Conservation (phyloP, 805 yeast species). For the Wickerhamomyces pijperi region DNA sequence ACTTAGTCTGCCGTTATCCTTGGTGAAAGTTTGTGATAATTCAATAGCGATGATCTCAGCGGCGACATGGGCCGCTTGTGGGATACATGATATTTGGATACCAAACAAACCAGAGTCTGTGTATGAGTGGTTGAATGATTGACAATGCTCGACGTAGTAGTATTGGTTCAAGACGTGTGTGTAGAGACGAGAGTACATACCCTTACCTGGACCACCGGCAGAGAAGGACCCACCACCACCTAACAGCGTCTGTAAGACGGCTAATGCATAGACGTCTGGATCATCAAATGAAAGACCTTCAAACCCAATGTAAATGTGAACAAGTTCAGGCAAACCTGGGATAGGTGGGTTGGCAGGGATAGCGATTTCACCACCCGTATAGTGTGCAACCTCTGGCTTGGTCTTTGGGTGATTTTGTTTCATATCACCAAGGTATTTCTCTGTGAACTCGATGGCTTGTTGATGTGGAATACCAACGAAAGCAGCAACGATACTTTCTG, state of each 20-base stretch:
- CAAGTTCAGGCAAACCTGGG: slow-evolving; percentile 60
- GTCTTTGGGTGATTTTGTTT: slow-evolving; percentile 20
- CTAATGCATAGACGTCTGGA: slow-evolving; percentile 83
- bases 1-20: slow-evolving; percentile 51
- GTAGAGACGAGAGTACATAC: slow-evolving; percentile 92
- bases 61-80: slow-evolving; percentile 75
- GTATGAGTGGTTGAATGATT: slow-evolving; percentile 82
- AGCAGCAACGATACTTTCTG: slow-evolving; percentile 75
- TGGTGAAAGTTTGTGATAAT: slow-evolving; percentile 36
- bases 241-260: slow-evolving; percentile 76
- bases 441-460: slow-evolving; percentile 52
- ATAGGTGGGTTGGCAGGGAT: slow-evolving; percentile 31
- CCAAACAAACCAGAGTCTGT: slow-evolving; percentile 89
- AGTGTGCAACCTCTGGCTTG: slow-evolving; percentile 29
- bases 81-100: slow-evolving; percentile 71
- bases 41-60: slow-evolving; percentile 71
- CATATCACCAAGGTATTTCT: slow-evolving; percentile 57
- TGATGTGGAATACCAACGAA: slow-evolving; percentile 77
- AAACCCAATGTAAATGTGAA: slow-evolving; percentile 78
- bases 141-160: slow-evolving; percentile 83
- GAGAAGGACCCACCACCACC: slow-evolving; percentile 98
- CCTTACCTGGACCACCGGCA: slow-evolving; percentile 99
- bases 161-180: slow-evolving; percentile 85
- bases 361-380: slow-evolving; percentile 49
- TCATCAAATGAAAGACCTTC: slow-evolving; percentile 78